phyloP scores from a whole-genome alignment of 2,329 filamentous ascomycete genomes.

The Diplodia intermedia region DNA sequence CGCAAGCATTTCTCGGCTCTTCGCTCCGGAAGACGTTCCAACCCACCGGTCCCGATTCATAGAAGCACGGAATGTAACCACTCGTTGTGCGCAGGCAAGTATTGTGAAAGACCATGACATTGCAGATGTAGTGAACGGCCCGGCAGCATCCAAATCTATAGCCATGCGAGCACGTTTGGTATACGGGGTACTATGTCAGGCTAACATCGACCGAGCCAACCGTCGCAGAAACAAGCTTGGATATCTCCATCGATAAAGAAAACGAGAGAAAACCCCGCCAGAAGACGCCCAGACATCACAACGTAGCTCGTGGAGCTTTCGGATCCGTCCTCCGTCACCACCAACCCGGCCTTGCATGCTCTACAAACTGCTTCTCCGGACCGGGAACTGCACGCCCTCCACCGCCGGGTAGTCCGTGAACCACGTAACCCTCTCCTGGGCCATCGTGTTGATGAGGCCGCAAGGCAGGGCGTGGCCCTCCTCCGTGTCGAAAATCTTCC shows the following conservation, averaged over 20 bases:
- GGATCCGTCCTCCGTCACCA: slow-evolving; percentile 10
- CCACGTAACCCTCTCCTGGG: slow-evolving; percentile 89
- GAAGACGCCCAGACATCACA: slow-evolving; percentile 17
- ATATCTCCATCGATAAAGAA: slow-evolving; percentile 30
- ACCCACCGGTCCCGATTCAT: background rate
- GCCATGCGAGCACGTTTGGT: slow-evolving; percentile 15
- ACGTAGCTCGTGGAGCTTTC: slow-evolving; percentile 26
- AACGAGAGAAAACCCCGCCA: slow-evolving; percentile 21
- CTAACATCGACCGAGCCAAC: slow-evolving; percentile 25
- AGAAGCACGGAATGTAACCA: background rate
- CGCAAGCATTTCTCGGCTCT: background rate
- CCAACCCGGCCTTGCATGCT: background rate
- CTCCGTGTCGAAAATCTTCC: slow-evolving; percentile 84
- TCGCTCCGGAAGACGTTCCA: background rate
- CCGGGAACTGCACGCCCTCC: slow-evolving; percentile 82
- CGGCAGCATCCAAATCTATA: slow-evolving; percentile 25
- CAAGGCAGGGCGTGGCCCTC: slow-evolving; percentile 79
- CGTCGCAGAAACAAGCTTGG: slow-evolving; percentile 29
- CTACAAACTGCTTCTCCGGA: slow-evolving; percentile 69
- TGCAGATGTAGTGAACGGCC: slow-evolving; percentile 22
- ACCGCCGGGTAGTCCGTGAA: slow-evolving; percentile 89
- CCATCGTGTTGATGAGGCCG: slow-evolving; percentile 82
- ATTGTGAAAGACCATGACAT: slow-evolving; percentile 1
- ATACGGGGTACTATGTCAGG: slow-evolving; percentile 16
- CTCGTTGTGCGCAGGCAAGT: background rate